Evolutionary conservation across 805 yeast genomes (phyloP), one percentile per base, ranked within the genome.

Genomic region (Wickerhamiella australiensis): DNA sequence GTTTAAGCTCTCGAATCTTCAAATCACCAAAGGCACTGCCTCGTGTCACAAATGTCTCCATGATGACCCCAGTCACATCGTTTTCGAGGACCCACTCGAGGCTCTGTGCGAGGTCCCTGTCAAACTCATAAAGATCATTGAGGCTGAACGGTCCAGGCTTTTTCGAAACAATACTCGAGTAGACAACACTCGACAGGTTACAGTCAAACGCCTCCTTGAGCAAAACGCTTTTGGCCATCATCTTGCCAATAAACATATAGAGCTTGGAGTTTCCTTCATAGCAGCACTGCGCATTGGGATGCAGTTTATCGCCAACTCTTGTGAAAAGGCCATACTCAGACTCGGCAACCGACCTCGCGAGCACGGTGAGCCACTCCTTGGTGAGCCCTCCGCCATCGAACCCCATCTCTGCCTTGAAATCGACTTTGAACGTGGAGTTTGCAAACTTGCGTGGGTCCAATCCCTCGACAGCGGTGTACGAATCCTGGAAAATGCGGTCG

Each of bases 331-430:
- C 88, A 67, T 92, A 92, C 67, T 88, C 85, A 54, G 98, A 97
- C 65, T 92, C 88, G 68, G 92, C 90, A 96, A 92, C 92, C 67
- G 92, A 96, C 65, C 92, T 97, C 3, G 96, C 88, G 57, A 92
- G 73, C 63, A 88, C 74, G 70, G 87, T 90, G 81, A 92, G 92
- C 67, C 85, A 92, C 68, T 92, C 99, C 71, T 98, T 77, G 23
- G 96, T 86, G 55, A 92, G 97, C 65, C 99, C 99, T 75, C 99
- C 99, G 64, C 92, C 92, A 72, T 92, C 99, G 60, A 92, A 76
- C 67, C 98, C 99, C 73, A 92, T 98, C 72, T 92, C 99, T 53
- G 97, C 98, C 59, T 90, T 97, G 62, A 92, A 92, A 65, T 88
- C 87, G 67, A 92, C 92, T 3, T n/a, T 5, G 13, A 29, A 29